These are phyloP conservation scores for Lagenidium sp. DNA, from an alignment of 352 stramenopile genomes.

Conservation along the genomic window DNA sequence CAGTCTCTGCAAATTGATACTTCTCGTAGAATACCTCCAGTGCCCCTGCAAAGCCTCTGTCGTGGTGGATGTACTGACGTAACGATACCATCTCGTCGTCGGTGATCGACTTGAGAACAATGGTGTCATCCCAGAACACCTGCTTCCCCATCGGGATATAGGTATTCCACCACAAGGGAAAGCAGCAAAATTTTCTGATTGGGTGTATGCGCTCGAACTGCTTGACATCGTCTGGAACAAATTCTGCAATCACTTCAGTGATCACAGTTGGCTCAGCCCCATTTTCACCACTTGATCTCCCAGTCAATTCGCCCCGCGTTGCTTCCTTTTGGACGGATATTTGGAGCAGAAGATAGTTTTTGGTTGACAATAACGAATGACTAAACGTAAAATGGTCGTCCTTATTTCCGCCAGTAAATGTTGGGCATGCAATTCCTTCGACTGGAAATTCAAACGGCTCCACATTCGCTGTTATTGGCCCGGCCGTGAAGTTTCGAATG, in stretches of 20 bases:
- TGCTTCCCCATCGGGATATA: slow-evolving; percentile 51
- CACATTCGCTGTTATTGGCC: slow-evolving; percentile 43
- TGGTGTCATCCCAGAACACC: slow-evolving; percentile 69
- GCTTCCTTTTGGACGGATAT: slow-evolving; percentile 11
- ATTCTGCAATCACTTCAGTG: slow-evolving; percentile 28
- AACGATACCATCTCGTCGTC: slow-evolving; percentile 40
- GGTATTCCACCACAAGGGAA: slow-evolving; percentile 40
- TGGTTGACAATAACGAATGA: slow-evolving; percentile 27
- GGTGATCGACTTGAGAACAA: slow-evolving; percentile 39
- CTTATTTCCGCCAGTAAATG: slow-evolving; percentile 21
- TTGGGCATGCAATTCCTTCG: slow-evolving; percentile 36
- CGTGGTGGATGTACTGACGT: slow-evolving; percentile 28
- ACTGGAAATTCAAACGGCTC: slow-evolving; percentile 42
- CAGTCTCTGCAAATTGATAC: slow-evolving; percentile 65
- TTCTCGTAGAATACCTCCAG: slow-evolving; percentile 70
- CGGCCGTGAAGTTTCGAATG: slow-evolving; percentile 48
- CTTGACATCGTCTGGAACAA: slow-evolving; percentile 26
- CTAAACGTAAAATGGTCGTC: slow-evolving; percentile 54
- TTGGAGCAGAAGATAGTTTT: slow-evolving; percentile 52
- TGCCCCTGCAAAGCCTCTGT: slow-evolving; percentile 30
- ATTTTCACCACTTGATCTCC: not conserved
- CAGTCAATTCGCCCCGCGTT: not conserved
- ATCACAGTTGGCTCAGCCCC: not conserved
- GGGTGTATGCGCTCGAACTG: slow-evolving; percentile 19
- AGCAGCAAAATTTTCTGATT: slow-evolving; percentile 24